phyloP scores from a whole-genome alignment of 2,329 filamentous ascomycete species.

The Neonectria neomacrospora region DNA sequence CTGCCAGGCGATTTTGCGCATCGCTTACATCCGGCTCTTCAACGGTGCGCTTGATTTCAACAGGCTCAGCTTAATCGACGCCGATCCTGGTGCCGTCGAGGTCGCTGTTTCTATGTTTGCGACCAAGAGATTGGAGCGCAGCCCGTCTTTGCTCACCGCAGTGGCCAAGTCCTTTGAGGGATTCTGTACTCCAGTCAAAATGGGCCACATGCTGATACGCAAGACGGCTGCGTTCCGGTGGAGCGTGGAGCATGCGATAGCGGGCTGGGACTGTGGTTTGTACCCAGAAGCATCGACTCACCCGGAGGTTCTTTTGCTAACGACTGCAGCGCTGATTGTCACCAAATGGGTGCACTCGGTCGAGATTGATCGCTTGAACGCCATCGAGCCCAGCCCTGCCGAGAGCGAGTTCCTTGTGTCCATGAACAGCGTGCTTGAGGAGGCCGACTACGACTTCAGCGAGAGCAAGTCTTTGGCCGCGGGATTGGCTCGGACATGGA shows the following conservation, averaged over 20 bases:
- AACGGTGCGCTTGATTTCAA: neutral
- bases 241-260: constrained; percentile 30
- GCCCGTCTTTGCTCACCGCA: constrained; percentile 15
- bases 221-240: constrained; percentile 32
- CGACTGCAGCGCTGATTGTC: constrained; percentile 22
- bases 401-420: constrained; percentile 11
- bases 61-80: constrained; percentile 10
- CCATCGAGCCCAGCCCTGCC: neutral
- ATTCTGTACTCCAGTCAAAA: constrained; percentile 19
- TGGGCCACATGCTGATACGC: constrained; percentile 26
- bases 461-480: constrained; percentile 25
- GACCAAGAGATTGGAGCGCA: constrained; percentile 2
- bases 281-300: neutral
- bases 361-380: constrained; percentile 9
- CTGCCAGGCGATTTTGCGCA: constrained; percentile 24
- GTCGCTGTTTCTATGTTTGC: constrained; percentile 11
- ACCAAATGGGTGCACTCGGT: constrained; percentile 31
- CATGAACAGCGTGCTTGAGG: constrained; percentile 23
- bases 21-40: constrained; percentile 27
- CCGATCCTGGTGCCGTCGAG: constrained; percentile 8
- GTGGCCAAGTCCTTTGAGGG: constrained; percentile 24
- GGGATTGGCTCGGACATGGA: constrained; percentile 22
- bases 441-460: constrained; percentile 22
- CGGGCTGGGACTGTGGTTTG: constrained; percentile 30
- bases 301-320: neutral